phyloP scores from a whole-genome alignment of 108 stramenopile species.

The Mayamaea pseudoterrestris region DNA sequence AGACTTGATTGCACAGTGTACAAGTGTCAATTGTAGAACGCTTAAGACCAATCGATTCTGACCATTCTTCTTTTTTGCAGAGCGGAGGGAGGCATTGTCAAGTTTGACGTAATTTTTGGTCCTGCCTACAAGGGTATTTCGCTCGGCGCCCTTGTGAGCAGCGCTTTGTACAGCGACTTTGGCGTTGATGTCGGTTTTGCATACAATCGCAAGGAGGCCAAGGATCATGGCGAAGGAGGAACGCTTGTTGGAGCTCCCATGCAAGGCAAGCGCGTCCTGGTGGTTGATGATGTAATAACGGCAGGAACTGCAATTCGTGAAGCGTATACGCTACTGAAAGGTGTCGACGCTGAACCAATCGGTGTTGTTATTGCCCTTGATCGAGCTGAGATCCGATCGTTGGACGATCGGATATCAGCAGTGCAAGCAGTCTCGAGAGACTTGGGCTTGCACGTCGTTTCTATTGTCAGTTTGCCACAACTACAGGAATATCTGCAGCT shows the following conservation, averaged over 20 bases:
- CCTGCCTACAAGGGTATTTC: conserved; percentile 99
- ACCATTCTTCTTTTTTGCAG: conserved; percentile 22
- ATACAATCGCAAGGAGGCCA: conserved; percentile 98
- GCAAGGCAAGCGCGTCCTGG: conserved; percentile 80
- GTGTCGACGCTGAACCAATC: conserved; percentile 70
- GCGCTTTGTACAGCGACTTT: conserved; percentile 73
- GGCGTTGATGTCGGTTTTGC: conserved; percentile 83
- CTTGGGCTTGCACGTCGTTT: conserved; percentile 73
- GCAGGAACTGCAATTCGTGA: conserved; percentile 97
- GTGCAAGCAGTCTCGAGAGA: conserved; percentile 85
- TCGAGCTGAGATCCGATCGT: conserved; percentile 82
- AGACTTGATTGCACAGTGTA: too few relatives aligned
- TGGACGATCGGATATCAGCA: conserved; percentile 75
- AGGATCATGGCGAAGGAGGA: conserved; percentile 99
- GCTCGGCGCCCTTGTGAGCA: conserved; percentile 87
- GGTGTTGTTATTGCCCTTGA: conserved; percentile 94
- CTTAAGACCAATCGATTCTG: too few relatives aligned
- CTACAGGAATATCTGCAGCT: conserved; percentile 59
- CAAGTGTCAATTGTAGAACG: too few relatives aligned
- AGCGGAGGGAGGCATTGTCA: conserved; percentile 39
- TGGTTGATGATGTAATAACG: conserved; percentile 98
- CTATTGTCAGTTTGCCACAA: conserved; percentile 81
- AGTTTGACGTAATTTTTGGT: conserved; percentile 95
- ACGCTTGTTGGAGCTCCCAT: conserved; percentile 86
- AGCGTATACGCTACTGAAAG: conserved; percentile 66